phyloP scores from a whole-genome alignment of 345 rosid species.

The Eucalyptus regnans region DNA sequence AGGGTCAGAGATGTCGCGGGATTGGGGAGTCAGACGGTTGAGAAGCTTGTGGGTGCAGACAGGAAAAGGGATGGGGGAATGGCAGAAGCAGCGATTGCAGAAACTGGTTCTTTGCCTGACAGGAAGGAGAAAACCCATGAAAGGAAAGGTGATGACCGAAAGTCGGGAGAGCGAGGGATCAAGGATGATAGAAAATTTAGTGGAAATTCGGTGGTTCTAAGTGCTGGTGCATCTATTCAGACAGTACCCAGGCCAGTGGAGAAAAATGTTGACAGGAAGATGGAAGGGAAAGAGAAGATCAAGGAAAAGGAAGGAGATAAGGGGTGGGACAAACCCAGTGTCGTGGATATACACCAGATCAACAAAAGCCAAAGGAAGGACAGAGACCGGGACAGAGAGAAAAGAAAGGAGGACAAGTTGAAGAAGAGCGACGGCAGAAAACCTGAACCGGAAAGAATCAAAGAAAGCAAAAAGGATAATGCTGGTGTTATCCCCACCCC shows the following conservation, averaged over 20 bases:
- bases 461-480: slow-evolving; percentile 10
- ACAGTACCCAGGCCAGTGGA: slow-evolving; percentile 9
- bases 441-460: slow-evolving; percentile 7
- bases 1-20: slow-evolving; percentile 24
- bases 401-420: slow-evolving; percentile 7
- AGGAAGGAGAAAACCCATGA: slow-evolving; percentile 17
- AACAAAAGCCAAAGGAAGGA: slow-evolving; percentile 20
- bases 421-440: slow-evolving; percentile 6
- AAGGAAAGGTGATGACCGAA: slow-evolving; percentile 13
- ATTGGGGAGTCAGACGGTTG: slow-evolving; percentile 6
- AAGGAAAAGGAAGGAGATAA: slow-evolving; percentile 18
- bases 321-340: slow-evolving; percentile 3
- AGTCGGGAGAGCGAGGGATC: slow-evolving; percentile 9
- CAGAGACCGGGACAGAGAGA: slow-evolving; percentile 14
- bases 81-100: slow-evolving; percentile 2
- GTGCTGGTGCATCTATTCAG: slow-evolving; percentile 10
- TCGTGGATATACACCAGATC: slow-evolving; percentile 1
- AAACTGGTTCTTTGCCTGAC: slow-evolving; percentile 6
- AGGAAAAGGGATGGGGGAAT: slow-evolving; percentile 19
- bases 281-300: slow-evolving; percentile 17
- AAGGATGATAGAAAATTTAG: slow-evolving; percentile 7
- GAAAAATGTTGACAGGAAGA: slow-evolving; percentile 3
- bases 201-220: slow-evolving; percentile 11
- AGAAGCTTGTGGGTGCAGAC: slow-evolving; percentile 8
- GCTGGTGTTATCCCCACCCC: not conserved